A percentile compares a stretch with the other conserved stretches of the same genome.
phyloP scores from a whole-genome alignment of 352 stramenopile species.

The Phytophthora cajani region DNA sequence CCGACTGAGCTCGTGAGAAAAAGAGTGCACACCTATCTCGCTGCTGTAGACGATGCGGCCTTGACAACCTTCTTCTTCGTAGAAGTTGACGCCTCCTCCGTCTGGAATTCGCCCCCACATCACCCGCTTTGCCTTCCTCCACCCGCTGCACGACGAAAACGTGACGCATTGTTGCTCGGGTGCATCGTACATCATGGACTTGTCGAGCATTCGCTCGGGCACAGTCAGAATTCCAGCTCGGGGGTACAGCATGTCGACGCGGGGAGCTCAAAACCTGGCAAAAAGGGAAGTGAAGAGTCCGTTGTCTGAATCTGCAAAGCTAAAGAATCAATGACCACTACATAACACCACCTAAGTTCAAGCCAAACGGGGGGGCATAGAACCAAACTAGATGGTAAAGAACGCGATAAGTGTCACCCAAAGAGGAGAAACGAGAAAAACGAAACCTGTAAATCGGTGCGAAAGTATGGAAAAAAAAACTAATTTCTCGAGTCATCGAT shows the following conservation, averaged over 20 bases:
- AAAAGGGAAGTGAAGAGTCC: neutral
- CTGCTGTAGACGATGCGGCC: slow-evolving; percentile 4
- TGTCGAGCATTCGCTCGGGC: neutral
- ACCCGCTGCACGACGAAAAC: neutral
- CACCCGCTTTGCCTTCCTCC: slow-evolving; percentile 1
- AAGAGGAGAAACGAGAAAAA: neutral
- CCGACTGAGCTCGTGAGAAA: neutral
- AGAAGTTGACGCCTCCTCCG: slow-evolving; percentile 4
- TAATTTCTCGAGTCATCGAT: neutral
- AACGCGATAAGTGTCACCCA: neutral
- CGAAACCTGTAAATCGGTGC: no score
- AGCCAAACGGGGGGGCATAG: neutral
- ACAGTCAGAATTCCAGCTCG: slow-evolving; percentile 1
- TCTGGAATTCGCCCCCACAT: slow-evolving; percentile 10
- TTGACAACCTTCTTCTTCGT: neutral
- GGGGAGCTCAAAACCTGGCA: neutral
- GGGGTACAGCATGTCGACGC: neutral
- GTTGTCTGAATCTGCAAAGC: neutral
- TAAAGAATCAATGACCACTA: neutral
- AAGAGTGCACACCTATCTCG: neutral
- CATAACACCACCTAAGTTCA: neutral
- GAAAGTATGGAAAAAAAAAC: neutral
- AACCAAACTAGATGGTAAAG: neutral
- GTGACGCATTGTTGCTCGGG: slow-evolving; percentile 6
- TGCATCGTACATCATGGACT: slow-evolving; percentile 8